phyloP scores from a whole-genome alignment of 78 protist species.

The Pigoraptor vietnamica region DNA sequence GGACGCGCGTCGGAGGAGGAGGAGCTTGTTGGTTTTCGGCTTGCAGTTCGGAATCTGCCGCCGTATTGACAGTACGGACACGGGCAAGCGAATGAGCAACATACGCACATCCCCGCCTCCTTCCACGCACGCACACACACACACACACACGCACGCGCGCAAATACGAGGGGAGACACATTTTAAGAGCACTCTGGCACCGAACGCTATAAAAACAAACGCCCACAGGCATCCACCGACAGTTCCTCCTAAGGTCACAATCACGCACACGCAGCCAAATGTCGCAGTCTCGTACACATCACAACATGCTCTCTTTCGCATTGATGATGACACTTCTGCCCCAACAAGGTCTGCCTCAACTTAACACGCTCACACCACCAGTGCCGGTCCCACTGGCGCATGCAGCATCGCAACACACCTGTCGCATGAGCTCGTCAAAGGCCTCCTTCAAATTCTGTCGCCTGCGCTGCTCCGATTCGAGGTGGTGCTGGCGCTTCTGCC shows the following conservation, averaged over 20 bases:
- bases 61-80: no score
- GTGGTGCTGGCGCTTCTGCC: not conserved
- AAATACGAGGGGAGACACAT: not conserved
- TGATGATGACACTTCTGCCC: no score
- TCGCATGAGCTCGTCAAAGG: not conserved
- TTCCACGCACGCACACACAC: not conserved
- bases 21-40: not conserved
- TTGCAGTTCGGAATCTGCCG: not conserved
- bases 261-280: no score
- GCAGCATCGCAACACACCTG: no score
- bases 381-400: no score
- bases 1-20: not conserved
- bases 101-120: not conserved
- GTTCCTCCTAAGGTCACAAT: no score
- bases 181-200: no score
- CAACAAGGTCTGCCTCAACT: no score
- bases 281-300: no score
- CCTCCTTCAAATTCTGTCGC: not conserved
- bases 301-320: no score
- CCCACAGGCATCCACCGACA: not conserved
- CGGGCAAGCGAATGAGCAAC: not conserved
- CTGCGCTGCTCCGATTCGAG: not conserved
- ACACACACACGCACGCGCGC: no score
- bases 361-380: no score
- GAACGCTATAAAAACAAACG: not conserved